Base-by-base conservation (phyloP, 2,329 filamentous ascomycete species). In the Fusarium subglutinans region DNA sequence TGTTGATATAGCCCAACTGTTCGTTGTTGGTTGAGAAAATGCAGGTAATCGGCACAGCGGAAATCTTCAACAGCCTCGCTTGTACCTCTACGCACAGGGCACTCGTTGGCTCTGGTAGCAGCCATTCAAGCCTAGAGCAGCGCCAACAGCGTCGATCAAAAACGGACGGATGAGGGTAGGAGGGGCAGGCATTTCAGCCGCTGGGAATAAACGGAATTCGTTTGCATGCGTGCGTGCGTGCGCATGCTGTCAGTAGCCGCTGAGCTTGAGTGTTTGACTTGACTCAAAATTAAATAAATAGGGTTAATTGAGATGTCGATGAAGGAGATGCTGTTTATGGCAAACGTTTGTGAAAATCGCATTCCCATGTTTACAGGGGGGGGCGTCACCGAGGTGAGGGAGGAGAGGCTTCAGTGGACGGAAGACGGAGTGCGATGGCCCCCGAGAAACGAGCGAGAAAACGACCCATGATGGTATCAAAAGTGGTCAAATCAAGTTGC, bases 391-490 rank as follows among this genome's bases (percentile, higher is more conserved):
- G 24, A 54, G 33, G 22, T 28, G 26, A 47, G 33, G 13, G 33
- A 15, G 35, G 17, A 37, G 35, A 37, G 35, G 35, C 17, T 37
- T 37, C 8, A 37, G 35, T 37, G 35, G 10, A 18, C 35, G 35
- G 72, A 50, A 51, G 50, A 47, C 51, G 58, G 69, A 62, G 35
- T 61, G 62, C 57, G 48, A 73, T 44, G 48, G 61, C 43, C 61
- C 70, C 66, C 47, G 66, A 62, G 56, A 44, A 48, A 73, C 45
- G 38, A 66, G 56, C 40, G 38, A 40, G 33, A 68, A 72, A 76
- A 76, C 73, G 74, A 48, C 69, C 68, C 65, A 76, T 67, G 62
- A 57, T 53, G 62, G 69, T 62, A 71, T 65, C 63, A 33, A 48
- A 48, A 48, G 43, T 61, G 28, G 53, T 59, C 53, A 56, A 68